These are phyloP conservation scores for Huntiella moniliformis DNA, from an alignment of 2,329 filamentous ascomycete species.

Conservation along the genomic window DNA sequence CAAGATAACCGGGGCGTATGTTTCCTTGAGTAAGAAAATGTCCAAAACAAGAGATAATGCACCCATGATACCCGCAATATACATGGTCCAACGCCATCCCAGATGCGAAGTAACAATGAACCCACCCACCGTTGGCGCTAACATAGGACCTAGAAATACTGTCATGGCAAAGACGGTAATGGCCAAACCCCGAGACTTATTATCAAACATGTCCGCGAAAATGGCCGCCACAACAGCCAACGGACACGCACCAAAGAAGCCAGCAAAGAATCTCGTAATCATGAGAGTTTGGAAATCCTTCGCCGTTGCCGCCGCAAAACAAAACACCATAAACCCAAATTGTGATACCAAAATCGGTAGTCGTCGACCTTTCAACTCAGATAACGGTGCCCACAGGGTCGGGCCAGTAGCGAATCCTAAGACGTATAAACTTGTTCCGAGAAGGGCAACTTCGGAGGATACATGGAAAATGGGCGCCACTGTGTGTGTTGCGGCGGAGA, in stretches of 20 bases:
- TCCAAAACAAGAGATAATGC: conserved; percentile 39
- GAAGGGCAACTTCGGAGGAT: conserved; percentile 38
- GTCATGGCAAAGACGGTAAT: conserved; percentile 27
- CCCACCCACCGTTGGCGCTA: conserved; percentile 51
- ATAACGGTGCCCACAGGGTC: conserved; percentile 52
- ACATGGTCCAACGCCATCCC: conserved; percentile 59
- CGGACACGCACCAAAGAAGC: conserved; percentile 52
- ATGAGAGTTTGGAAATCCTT: conserved; percentile 52
- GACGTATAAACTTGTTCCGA: conserved; percentile 53
- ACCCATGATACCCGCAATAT: conserved; percentile 43
- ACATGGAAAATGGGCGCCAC: conserved; percentile 43
- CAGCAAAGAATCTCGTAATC: conserved; percentile 54
- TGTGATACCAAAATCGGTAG: conserved; percentile 41
- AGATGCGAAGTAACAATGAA: conserved; percentile 42
- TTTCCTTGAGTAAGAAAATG: conserved; percentile 46
- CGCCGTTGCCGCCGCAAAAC: conserved; percentile 42
- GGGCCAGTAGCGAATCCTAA: conserved; percentile 55
- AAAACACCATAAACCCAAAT: conserved; percentile 53
- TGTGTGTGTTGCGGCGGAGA: conserved; percentile 43
- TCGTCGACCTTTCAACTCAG: conserved; percentile 50
- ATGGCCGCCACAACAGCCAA: conserved; percentile 51
- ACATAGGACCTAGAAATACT: conserved; percentile 46
- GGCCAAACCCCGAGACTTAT: conserved; percentile 35
- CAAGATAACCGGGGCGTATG: conserved; percentile 49
- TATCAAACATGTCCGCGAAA: conserved; percentile 54